Evolutionary conservation across 2,329 filamentous ascomycete genomes (phyloP), one percentile per base, ranked within the genome.

Genomic region (Shiraia bambusicola): DNA sequence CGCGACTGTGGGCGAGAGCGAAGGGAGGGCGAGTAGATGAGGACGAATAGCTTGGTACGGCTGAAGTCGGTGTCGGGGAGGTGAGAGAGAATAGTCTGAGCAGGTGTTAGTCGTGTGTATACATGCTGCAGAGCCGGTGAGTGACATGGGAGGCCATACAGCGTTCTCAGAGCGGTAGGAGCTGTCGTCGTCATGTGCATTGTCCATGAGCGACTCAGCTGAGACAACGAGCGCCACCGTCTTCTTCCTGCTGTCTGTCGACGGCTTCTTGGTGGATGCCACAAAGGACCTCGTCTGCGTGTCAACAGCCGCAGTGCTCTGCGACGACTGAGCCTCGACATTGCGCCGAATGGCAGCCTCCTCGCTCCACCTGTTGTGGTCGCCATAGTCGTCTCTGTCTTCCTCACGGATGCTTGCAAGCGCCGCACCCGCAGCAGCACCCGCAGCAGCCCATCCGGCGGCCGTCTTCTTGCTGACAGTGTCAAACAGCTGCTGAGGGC

Each of bases 311-410:
- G 40, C 50, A 40, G 49, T 32, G 50, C 64, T 70, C 42, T 69
- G 59, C 9, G 62, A 50, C n/a, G 62, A 58, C 47, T 66, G 63
- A 28, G 61, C 64, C 43, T 63, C 67, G 37, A 66, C 66, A 42
- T 59, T 70, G 41, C 70, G 71, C 54, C 86, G 82, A 34, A 86
- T 79, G 56, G 88, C 85, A 15, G 86, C 88, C 71, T 96, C 91
- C 67, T 96, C 90, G 11, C 86, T 90, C 92, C 92, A 96, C 37
- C 88, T 83, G 65, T 88, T 87, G 69, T 93, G 88, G 67, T 96
- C 92, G 50, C 83, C 84, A 66, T 86, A 93, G 37, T 86, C 86
- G 48, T 82, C 80, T 63, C 82, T 84, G 62, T 91, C 87, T 63
- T 94, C 90, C 65, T 95, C 88, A 40, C 87, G 80, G 52, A 94